Percentiles rank a stretch among this genome's conserved stretches.
Evolutionary conservation across 108 stramenopile genomes (phyloP).

Genomic region (Nitzschia palea): DNA sequence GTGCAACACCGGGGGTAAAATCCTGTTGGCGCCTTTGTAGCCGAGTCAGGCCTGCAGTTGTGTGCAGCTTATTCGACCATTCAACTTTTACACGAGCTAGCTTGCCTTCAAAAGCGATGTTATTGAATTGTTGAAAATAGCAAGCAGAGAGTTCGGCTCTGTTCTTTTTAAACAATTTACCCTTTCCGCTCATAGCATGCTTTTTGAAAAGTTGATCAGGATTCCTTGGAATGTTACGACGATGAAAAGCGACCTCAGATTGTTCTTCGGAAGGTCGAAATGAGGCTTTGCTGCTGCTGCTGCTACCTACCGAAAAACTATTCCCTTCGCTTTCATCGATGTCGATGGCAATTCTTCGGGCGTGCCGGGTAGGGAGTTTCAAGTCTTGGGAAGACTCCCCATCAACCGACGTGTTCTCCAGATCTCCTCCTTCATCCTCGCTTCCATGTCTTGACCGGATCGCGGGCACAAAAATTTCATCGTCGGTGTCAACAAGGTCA

Average conservation of each 20-base stretch:
- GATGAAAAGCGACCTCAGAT: background rate
- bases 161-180: slow-evolving; percentile 53
- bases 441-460: background rate
- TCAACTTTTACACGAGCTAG: slow-evolving; percentile 43
- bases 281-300: background rate
- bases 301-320: slow-evolving; percentile 1
- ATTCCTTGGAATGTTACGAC: too few relatives aligned
- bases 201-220: too few relatives aligned
- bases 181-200: too few relatives aligned
- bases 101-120: slow-evolving; percentile 41
- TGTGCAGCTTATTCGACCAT: slow-evolving; percentile 84
- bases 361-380: too few relatives aligned
- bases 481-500: background rate
- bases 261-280: slow-evolving; percentile 1
- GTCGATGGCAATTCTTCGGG: too few relatives aligned
- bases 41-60: slow-evolving; percentile 87
- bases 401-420: background rate
- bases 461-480: background rate
- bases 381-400: background rate
- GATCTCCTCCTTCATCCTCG: background rate
- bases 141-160: slow-evolving; percentile 45
- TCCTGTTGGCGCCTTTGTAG: slow-evolving; percentile 13
- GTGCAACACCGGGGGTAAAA: slow-evolving; percentile 9
- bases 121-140: slow-evolving; percentile 59
- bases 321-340: background rate